These are phyloP conservation scores for Tinospora cordifolia DNA, from an alignment of 164 flowering plant genomes.

Conservation along the genomic window DNA sequence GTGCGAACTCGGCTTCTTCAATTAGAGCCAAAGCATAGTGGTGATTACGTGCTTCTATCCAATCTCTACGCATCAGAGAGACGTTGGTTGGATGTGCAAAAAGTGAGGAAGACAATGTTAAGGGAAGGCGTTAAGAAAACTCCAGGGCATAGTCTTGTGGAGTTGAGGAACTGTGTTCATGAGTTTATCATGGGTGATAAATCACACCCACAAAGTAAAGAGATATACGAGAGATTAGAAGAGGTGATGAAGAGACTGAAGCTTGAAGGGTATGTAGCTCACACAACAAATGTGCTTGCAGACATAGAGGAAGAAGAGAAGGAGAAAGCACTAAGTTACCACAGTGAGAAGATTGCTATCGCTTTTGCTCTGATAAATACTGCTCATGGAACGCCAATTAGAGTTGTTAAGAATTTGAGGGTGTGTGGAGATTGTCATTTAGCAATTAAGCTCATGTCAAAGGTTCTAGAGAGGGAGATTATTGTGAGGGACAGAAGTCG, in stretches of 20 bases:
- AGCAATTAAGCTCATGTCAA: constrained; percentile 28
- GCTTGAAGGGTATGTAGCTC: constrained; percentile 26
- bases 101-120: constrained; percentile 22
- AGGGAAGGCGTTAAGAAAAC: constrained; percentile 27
- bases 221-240: constrained; percentile 27
- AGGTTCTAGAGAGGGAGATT: constrained; percentile 24
- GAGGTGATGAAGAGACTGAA: constrained; percentile 25
- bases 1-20: constrained; percentile 18
- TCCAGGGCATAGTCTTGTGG: constrained; percentile 31
- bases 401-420: constrained; percentile 30
- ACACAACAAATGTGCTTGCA: constrained; percentile 25
- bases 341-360: constrained; percentile 36
- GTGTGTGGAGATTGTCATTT: constrained; percentile 31
- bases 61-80: constrained; percentile 27
- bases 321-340: constrained; percentile 28
- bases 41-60: constrained; percentile 31
- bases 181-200: constrained; percentile 33
- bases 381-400: constrained; percentile 19
- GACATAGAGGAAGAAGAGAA: constrained; percentile 35
- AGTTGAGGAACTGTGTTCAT: constrained; percentile 24
- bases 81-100: constrained; percentile 25
- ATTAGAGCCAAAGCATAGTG: constrained; percentile 29
- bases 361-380: constrained; percentile 26
- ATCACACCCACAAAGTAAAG: constrained; percentile 23
- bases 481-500: constrained; percentile 30